A percentile compares a stretch with the other conserved stretches of the same genome.
Conservation (phyloP, 139 green algal genomes). For the Chlamydomonas sphaeroides region DNA sequence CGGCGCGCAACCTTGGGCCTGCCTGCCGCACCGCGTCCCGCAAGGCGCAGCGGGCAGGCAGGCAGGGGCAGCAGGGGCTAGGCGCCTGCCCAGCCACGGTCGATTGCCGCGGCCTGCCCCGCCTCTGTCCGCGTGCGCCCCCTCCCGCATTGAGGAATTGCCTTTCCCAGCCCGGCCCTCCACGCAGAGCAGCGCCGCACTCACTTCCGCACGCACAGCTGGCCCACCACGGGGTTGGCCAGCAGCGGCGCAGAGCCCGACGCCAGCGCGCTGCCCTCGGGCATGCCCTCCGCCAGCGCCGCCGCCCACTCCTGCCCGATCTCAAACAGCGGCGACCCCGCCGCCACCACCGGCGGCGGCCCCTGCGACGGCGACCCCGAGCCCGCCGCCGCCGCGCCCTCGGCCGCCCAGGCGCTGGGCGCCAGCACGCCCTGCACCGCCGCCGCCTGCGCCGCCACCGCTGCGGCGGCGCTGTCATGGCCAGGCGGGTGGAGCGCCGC, state of each 20-base stretch:
- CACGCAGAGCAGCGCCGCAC: neutral
- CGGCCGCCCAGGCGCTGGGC: too few relatives aligned
- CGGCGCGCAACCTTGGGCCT: too few relatives aligned
- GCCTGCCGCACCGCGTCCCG: too few relatives aligned
- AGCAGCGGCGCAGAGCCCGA: conserved; percentile 47
- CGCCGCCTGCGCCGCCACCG: neutral
- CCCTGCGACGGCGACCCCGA: neutral
- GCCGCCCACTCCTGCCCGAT: conserved; percentile 8
- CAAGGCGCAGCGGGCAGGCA: too few relatives aligned
- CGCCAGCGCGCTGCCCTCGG: neutral
- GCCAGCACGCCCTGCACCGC: neutral
- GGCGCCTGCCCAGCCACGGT: too few relatives aligned
- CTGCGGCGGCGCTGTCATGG: conserved; percentile 4
- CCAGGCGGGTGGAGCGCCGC: neutral
- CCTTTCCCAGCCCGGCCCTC: too few relatives aligned
- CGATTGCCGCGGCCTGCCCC: too few relatives aligned
- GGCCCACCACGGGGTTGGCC: conserved; percentile 56
- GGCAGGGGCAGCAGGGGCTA: too few relatives aligned
- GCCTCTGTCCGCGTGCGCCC: too few relatives aligned
- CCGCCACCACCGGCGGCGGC: neutral
- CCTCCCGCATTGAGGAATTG: too few relatives aligned
- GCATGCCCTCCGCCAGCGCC: conserved; percentile 17
- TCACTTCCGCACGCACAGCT: conserved; percentile 68
- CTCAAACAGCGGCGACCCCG: neutral
- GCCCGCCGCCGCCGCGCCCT: neutral